Conservation (phyloP, 2,329 filamentous ascomycete genomes). For the Ceratocystis ficicola region DNA sequence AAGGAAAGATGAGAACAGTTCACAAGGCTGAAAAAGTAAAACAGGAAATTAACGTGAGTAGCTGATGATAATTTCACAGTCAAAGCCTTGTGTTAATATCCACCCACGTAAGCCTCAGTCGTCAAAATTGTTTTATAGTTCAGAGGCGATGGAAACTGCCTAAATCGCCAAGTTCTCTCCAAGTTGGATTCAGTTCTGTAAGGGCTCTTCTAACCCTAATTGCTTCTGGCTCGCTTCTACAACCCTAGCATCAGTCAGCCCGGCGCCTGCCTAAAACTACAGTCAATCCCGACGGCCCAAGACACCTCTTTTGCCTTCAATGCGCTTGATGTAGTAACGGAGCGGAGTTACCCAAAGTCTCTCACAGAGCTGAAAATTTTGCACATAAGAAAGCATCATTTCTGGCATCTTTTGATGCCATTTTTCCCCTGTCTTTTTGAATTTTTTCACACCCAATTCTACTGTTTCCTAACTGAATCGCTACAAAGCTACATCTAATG, state of each 20-base stretch:
- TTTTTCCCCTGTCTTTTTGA: neutral
- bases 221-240: too few relatives aligned
- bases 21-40: too few relatives aligned
- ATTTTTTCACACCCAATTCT: neutral
- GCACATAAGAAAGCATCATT: neutral
- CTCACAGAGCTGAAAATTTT: neutral
- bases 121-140: too few relatives aligned
- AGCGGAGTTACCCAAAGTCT: neutral
- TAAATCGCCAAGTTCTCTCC: neutral
- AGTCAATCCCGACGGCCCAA: neutral
- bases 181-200: too few relatives aligned
- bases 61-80: too few relatives aligned
- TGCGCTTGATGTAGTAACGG: neutral
- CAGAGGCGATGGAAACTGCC: neutral
- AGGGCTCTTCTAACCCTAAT: too few relatives aligned
- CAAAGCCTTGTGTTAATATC: too few relatives aligned
- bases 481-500: conserved; percentile 30
- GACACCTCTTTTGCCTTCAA: neutral
- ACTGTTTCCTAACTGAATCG: neutral
- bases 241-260: neutral
- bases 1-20: too few relatives aligned
- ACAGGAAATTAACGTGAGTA: too few relatives aligned
- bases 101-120: too few relatives aligned
- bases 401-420: neutral
- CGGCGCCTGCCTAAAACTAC: conserved; percentile 6